Evolutionary conservation across 257 asterid genomes (phyloP).

Genomic region (Rehmannia glutinosa): DNA sequence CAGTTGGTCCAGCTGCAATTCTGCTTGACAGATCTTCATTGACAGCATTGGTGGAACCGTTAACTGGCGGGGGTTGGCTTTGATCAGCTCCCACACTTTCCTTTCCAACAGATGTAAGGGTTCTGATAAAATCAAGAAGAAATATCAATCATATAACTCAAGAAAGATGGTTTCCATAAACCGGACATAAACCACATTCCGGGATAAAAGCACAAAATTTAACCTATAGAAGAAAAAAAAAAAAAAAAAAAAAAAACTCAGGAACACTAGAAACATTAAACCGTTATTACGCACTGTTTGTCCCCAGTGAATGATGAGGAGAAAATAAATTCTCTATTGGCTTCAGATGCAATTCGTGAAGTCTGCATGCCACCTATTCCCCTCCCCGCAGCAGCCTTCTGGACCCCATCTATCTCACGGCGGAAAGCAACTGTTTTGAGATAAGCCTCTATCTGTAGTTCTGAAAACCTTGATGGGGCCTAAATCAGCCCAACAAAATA

Average conservation of each 20-base stretch:
- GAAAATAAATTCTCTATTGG: conserved; percentile 90
- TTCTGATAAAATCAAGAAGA: conserved; percentile 41
- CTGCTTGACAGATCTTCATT: conserved; percentile 22
- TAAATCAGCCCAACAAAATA: conserved; percentile 28
- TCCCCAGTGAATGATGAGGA: conserved; percentile 89
- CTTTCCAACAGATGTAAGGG: conserved; percentile 68
- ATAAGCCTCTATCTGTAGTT: conserved; percentile 90
- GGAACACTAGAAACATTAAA: not conserved
- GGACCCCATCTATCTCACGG: conserved; percentile 92
- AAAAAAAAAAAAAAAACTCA: not conserved
- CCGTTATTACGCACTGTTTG: conserved; percentile 49
- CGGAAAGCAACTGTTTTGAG: conserved; percentile 98
- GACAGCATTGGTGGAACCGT: conserved; percentile 22
- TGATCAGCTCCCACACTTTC: conserved; percentile 37
- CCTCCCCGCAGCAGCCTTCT: conserved; percentile 87
- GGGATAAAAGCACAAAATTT: not conserved
- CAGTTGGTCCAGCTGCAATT: conserved; percentile 35
- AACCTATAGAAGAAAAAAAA: not conserved
- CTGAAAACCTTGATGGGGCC: conserved; percentile 93
- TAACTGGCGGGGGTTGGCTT: conserved; percentile 30
- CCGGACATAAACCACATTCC: conserved; percentile 9
- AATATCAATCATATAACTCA: conserved; percentile 9
- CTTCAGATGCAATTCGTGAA: conserved; percentile 95
- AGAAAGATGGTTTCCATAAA: conserved; percentile 1
- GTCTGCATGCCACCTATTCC: conserved; percentile 88